These are phyloP conservation scores for Solanum chacoense DNA, from an alignment of 305 asterid species.

Conservation along the genomic window DNA sequence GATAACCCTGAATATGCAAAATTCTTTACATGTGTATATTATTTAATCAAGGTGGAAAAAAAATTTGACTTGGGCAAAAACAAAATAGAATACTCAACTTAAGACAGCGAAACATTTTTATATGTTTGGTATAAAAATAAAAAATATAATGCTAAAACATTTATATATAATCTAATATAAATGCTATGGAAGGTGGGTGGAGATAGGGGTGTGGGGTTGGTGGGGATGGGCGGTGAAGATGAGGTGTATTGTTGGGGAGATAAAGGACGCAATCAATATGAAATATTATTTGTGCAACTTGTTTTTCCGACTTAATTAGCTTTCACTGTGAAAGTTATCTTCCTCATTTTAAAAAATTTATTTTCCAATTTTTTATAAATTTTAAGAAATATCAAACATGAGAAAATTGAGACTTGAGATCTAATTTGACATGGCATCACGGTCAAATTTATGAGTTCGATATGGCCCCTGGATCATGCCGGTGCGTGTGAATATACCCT, in stretches of 20 bases:
- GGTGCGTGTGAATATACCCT: neutral
- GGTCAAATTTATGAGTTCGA: rapidly evolving
- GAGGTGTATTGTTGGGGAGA: neutral
- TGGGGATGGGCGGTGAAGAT: neutral
- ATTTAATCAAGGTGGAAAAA: neutral
- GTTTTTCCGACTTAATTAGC: too few relatives aligned
- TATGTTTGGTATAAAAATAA: neutral
- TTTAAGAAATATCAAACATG: neutral
- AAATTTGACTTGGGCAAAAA: neutral
- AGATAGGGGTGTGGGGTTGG: neutral
- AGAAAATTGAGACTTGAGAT: too few relatives aligned
- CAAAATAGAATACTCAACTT: neutral
- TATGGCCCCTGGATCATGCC: neutral
- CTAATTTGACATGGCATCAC: neutral
- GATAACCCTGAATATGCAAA: neutral
- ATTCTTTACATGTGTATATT: neutral
- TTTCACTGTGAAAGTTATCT: too few relatives aligned
- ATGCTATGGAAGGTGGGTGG: neutral
- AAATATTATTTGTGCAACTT: too few relatives aligned
- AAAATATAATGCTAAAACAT: neutral
- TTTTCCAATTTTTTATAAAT: too few relatives aligned
- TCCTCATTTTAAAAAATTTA: too few relatives aligned
- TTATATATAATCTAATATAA: neutral
- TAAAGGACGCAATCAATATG: too few relatives aligned
- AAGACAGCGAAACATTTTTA: neutral